Evolutionary conservation across 768 basidiomycete genomes (phyloP), one percentile per base, ranked within the genome.

Genomic region (Rhizopogon rudus): DNA sequence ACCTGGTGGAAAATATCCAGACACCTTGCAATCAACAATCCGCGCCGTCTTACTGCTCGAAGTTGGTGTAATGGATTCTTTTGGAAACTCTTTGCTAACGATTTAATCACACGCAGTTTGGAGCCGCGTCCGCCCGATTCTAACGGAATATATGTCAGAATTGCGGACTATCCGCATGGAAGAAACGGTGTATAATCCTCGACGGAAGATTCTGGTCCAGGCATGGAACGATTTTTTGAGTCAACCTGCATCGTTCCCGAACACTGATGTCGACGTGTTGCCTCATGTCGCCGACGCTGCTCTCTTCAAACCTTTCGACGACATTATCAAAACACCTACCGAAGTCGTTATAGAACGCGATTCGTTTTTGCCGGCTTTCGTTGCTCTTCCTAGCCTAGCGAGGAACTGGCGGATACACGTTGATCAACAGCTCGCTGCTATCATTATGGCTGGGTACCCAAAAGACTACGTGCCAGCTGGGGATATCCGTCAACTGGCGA

Each of bases 81-180:
- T 35, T 37, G 16, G 8, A 37, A 14, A 29, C 12, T 37, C 29
- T 40, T 28, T 29, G 12, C 5, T 25, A 13, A 6, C 16, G 8
- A 43, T 68, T 40, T 70, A 39, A 22, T 52, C 3, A 22, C 33
- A 44, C 40, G 48, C 55, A 69, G 70, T 50, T 41, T 55, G 51
- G 9, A 40, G 55, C 39, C 48, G 33, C 22, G 28, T 68, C 44
- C 22, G 64, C 22, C 57, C 62, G 20, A 59, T 66, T 41, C 56
- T 71, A 14, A 51, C 41, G 37, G 62, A 60, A 7, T 62, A 68
- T 51, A 69, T 69, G 68, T 35, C 58, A 13, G 60, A 54, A 14
- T 71, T 70, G 70, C 67, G 61, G 52, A 68, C 65, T 46, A 61
- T 69, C 53, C 59, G 64, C 20, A 61, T 61, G 58, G 68, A 69